Conservation (phyloP, 176 grass and related monocot species). For the Avena atlantica region DNA sequence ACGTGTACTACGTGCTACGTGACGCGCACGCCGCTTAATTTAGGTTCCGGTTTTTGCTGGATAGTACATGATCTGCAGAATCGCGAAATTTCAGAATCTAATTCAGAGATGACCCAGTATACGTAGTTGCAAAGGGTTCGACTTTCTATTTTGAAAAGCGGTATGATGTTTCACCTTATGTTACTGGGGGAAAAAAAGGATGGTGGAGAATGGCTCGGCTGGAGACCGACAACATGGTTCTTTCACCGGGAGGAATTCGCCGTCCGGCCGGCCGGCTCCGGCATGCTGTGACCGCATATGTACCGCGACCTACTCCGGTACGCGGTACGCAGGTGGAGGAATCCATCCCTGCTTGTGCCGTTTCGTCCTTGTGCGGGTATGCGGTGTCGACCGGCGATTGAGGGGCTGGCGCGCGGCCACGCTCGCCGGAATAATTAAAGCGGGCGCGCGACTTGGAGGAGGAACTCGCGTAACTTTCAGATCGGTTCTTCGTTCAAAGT, state of each 20-base stretch:
- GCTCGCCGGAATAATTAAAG: conserved; percentile 46
- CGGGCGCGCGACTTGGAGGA: background rate
- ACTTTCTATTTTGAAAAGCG: background rate
- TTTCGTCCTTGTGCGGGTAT: conserved; percentile 18
- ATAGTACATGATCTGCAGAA: too few species aligned
- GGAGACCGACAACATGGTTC: too few species aligned
- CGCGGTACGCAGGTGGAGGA: background rate
- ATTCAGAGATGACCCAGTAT: background rate
- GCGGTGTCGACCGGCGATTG: conserved; percentile 54
- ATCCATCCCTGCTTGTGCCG: background rate
- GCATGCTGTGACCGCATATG: too few species aligned
- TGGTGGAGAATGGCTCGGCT: too few species aligned
- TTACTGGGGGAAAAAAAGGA: background rate
- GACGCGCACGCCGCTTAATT: background rate
- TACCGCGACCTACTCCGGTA: background rate
- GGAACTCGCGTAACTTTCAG: conserved; percentile 26
- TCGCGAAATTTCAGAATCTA: too few species aligned
- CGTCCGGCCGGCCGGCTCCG: background rate
- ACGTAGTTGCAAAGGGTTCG: background rate
- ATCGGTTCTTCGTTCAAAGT: background rate
- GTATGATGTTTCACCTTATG: background rate
- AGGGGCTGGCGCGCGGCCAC: conserved; percentile 6
- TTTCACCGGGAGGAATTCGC: background rate
- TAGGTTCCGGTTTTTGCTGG: too few species aligned
- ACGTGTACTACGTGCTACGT: background rate